A percentile compares a stretch with the other conserved stretches of the same genome.
These are phyloP conservation scores for Agastache rugosa DNA, from an alignment of 257 asterid genomes.

Conservation along the genomic window DNA sequence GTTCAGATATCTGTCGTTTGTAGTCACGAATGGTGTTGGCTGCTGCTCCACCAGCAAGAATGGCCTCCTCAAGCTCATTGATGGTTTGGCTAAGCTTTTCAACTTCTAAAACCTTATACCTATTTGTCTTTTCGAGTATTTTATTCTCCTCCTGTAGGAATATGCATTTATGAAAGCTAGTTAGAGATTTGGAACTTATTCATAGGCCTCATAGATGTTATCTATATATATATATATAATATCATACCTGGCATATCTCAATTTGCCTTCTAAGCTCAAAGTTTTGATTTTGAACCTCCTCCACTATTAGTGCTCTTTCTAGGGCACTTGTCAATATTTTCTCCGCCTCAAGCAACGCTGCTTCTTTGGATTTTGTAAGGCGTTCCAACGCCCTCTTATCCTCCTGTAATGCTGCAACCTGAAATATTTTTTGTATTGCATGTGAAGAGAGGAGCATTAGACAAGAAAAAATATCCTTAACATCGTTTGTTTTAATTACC, in stretches of 20 bases:
- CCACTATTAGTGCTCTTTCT: slow-evolving; percentile 82
- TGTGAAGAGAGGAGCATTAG: not conserved
- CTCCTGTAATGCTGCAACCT: slow-evolving; percentile 77
- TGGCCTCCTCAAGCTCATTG: slow-evolving; percentile 81
- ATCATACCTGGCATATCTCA: slow-evolving; percentile 77
- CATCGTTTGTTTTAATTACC: slow-evolving; percentile 48
- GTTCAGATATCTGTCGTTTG: slow-evolving; percentile 66
- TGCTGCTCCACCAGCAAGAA: slow-evolving; percentile 84
- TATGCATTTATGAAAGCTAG: slow-evolving; percentile 3
- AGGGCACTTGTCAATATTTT: slow-evolving; percentile 70
- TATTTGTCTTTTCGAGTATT: slow-evolving; percentile 74
- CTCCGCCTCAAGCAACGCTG: slow-evolving; percentile 88
- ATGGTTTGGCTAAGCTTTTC: slow-evolving; percentile 85
- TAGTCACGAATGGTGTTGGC: slow-evolving; percentile 78
- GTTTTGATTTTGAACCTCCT: slow-evolving; percentile 85
- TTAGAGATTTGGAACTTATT: slow-evolving; percentile 14
- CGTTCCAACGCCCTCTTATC: slow-evolving; percentile 80
- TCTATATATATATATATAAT: not conserved
- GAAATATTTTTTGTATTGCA: slow-evolving; percentile 21
- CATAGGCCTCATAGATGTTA: slow-evolving; percentile 12
- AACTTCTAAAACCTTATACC: slow-evolving; percentile 79
- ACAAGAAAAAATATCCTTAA: not conserved
- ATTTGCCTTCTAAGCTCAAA: slow-evolving; percentile 77
- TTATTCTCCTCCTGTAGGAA: slow-evolving; percentile 74
- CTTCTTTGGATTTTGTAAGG: slow-evolving; percentile 77